Evolutionary conservation across 371 early-diverging fungal genomes (phyloP).

Genomic region (Zopfochytrium polystomum): DNA sequence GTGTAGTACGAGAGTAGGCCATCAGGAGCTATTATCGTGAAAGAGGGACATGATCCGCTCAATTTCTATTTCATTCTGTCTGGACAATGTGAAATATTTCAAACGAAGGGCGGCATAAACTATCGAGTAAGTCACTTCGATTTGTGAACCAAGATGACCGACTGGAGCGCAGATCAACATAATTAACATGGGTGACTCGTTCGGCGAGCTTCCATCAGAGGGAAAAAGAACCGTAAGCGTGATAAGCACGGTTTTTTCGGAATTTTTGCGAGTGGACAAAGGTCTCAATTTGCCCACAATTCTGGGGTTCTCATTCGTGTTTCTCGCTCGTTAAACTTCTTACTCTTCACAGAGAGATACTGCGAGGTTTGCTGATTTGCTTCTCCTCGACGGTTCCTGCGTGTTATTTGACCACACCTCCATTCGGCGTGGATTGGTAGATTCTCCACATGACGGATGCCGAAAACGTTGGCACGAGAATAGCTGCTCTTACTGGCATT

Average conservation of each 20-base stretch:
- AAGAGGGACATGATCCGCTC: conserved; percentile 28
- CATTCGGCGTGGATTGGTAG: background rate
- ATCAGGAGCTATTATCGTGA: conserved; percentile 18
- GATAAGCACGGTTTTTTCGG: conserved; percentile 7
- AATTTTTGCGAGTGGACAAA: conserved; percentile 18
- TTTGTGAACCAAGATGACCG: background rate
- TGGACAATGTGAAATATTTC: conserved; percentile 30
- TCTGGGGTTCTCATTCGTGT: background rate
- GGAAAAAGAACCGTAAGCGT: conserved; percentile 23
- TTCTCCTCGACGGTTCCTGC: background rate
- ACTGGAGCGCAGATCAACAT: conserved; percentile 14
- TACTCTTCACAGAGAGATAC: background rate
- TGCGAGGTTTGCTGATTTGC: too few species aligned
- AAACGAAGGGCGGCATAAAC: conserved; percentile 9
- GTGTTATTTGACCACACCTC: background rate
- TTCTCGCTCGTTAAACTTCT: background rate
- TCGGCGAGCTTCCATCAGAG: conserved; percentile 16
- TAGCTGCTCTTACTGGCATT: conserved; percentile 2
- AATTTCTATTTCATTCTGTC: conserved; percentile 33
- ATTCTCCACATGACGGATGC: conserved; percentile 13
- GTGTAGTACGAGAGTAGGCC: conserved; percentile 7
- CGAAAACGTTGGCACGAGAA: conserved; percentile 6
- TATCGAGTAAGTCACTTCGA: conserved; percentile 11
- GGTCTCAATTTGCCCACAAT: too few species aligned
- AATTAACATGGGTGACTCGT: conserved; percentile 29